Percentiles rank a stretch among this genome's conserved stretches.
These are phyloP conservation scores for Schizochytrium sp. DNA, from an alignment of 108 stramenopile species.

Conservation along the genomic window DNA sequence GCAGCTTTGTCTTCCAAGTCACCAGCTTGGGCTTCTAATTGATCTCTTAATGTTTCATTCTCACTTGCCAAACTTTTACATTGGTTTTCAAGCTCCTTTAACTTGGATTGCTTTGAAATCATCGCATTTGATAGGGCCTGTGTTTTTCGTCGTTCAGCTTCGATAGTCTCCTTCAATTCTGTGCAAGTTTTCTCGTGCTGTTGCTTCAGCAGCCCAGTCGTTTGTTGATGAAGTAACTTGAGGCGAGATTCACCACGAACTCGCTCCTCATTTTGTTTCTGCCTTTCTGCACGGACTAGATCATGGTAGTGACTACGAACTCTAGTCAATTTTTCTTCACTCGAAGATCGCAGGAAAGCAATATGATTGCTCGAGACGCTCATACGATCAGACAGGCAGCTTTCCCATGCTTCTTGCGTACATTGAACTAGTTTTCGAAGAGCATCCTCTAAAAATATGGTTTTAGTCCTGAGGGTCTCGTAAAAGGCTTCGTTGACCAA, in stretches of 20 bases:
- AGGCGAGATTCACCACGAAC: background rate
- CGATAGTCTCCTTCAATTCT: background rate
- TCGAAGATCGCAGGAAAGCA: background rate
- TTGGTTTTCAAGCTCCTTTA: background rate
- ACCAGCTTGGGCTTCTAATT: background rate
- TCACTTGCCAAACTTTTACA: background rate
- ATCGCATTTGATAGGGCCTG: background rate
- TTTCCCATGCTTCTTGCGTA: no score
- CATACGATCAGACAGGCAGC: no score
- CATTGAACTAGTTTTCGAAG: no score
- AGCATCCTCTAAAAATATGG: no score
- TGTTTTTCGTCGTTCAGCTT: constrained; percentile 11
- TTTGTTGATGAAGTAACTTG: background rate
- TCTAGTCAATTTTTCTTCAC: background rate
- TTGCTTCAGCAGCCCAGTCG: background rate
- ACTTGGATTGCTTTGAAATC: background rate
- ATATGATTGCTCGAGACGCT: background rate
- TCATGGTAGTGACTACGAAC: background rate
- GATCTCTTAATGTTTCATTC: background rate
- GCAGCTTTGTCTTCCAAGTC: background rate
- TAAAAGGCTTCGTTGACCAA: no score
- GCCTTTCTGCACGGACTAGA: background rate
- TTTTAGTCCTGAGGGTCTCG: no score
- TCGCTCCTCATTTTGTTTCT: background rate
- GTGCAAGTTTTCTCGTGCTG: background rate